phyloP scores from a whole-genome alignment of 2,329 filamentous ascomycete genomes.

The Periconia macrospinosa region DNA sequence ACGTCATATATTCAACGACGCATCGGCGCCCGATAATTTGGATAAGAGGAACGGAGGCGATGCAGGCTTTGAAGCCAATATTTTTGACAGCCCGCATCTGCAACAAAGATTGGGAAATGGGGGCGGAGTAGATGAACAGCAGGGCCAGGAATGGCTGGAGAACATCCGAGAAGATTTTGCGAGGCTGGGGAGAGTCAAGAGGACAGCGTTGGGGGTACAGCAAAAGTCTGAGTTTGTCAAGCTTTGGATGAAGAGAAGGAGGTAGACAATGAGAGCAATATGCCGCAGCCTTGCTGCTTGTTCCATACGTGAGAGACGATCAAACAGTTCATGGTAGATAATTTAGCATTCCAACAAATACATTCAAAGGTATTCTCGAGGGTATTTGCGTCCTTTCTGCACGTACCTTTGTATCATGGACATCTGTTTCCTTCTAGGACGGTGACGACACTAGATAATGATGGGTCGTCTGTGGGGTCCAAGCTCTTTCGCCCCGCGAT shows the following conservation, averaged over 20 bases:
- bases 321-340: neutral
- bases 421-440: too few relatives aligned
- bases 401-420: too few relatives aligned
- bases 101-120: conserved; percentile 17
- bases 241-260: conserved; percentile 60
- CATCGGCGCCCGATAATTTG: conserved; percentile 20
- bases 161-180: conserved; percentile 82
- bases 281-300: too few relatives aligned
- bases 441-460: neutral
- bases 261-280: conserved; percentile 7
- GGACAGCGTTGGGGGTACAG: conserved; percentile 78
- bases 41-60: conserved; percentile 16
- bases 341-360: neutral
- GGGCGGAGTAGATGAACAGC: conserved; percentile 24
- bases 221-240: conserved; percentile 84
- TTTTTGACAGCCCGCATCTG: conserved; percentile 34
- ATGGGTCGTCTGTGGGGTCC: neutral
- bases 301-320: too few relatives aligned
- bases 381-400: too few relatives aligned
- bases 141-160: conserved; percentile 73
- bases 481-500: neutral
- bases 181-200: conserved; percentile 82
- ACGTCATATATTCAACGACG: conserved; percentile 61
- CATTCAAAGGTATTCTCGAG: neutral
- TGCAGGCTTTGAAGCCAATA: conserved; percentile 34